These are phyloP conservation scores for Ambrosia hybrid DNA, from an alignment of 140 eudicot genomes.

Conservation along the genomic window DNA sequence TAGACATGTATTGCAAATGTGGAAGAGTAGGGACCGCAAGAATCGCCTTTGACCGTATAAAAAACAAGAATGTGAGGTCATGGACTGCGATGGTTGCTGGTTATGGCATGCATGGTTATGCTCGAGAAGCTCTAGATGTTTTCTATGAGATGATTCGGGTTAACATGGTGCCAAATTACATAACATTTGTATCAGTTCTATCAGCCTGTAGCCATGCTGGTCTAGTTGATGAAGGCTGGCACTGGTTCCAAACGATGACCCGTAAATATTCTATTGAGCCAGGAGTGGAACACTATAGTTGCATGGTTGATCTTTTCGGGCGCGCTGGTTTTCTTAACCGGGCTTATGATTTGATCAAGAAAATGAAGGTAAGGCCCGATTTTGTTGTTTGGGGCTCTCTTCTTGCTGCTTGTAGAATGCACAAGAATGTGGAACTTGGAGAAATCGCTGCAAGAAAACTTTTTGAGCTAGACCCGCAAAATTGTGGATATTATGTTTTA, in stretches of 20 bases:
- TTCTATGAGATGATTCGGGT: slow-evolving; percentile 61
- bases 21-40: slow-evolving; percentile 74
- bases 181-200: slow-evolving; percentile 81
- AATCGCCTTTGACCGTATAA: slow-evolving; percentile 64
- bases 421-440: slow-evolving; percentile 84
- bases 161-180: slow-evolving; percentile 71
- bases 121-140: slow-evolving; percentile 75
- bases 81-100: slow-evolving; percentile 97
- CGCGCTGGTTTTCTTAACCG: slow-evolving; percentile 63
- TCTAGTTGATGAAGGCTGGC: slow-evolving; percentile 84
- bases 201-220: slow-evolving; percentile 97
- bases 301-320: slow-evolving; percentile 96
- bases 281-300: slow-evolving; percentile 83
- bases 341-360: slow-evolving; percentile 71
- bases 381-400: slow-evolving; percentile 93
- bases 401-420: slow-evolving; percentile 86
- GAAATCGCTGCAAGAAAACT: slow-evolving; percentile 70
- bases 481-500: slow-evolving; percentile 83
- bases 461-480: slow-evolving; percentile 72
- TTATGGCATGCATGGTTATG: slow-evolving; percentile 88
- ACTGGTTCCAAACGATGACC: slow-evolving; percentile 77
- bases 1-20: slow-evolving; percentile 96
- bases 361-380: slow-evolving; percentile 86
- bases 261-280: slow-evolving; percentile 59
- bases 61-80: slow-evolving; percentile 68